Evolutionary conservation across 140 eudicot species (phyloP).

Genomic region (Oenanthe javanica): DNA sequence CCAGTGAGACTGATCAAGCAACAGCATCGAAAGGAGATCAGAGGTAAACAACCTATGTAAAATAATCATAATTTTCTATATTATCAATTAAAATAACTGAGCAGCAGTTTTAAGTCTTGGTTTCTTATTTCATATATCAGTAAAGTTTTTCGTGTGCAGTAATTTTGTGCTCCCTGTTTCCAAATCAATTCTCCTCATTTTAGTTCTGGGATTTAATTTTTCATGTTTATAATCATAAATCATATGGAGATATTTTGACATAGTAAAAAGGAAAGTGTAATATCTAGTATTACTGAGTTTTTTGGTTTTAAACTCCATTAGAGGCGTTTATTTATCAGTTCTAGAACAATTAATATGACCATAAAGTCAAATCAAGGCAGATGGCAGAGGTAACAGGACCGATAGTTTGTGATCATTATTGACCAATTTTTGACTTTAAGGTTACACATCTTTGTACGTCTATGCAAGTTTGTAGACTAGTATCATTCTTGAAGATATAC

Average conservation of each 20-base stretch:
- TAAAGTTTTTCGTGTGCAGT: not conserved
- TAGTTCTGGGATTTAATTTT: not conserved
- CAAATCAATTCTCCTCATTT: not conserved
- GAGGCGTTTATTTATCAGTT: not conserved
- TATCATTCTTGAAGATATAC: not conserved
- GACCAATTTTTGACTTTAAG: not conserved
- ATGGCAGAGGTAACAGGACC: not conserved
- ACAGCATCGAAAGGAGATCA: conserved; percentile 41
- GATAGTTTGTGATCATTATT: not conserved
- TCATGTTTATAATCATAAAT: too few species aligned
- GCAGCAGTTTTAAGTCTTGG: not conserved
- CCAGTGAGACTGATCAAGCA: conserved; percentile 39
- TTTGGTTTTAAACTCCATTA: not conserved
- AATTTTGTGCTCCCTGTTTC: not conserved
- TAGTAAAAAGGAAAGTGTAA: too few species aligned
- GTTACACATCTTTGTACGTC: not conserved
- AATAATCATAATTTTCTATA: not conserved
- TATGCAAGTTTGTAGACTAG: not conserved
- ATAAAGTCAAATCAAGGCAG: not conserved
- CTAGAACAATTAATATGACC: not conserved
- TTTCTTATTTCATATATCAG: not conserved
- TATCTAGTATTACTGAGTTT: not conserved
- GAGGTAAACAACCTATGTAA: conserved; percentile 30
- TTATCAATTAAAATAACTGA: not conserved
- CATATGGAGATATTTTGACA: too few species aligned